These are phyloP conservation scores for Penicillium sumatraense DNA, from an alignment of 2,329 filamentous ascomycete genomes.

Conservation along the genomic window DNA sequence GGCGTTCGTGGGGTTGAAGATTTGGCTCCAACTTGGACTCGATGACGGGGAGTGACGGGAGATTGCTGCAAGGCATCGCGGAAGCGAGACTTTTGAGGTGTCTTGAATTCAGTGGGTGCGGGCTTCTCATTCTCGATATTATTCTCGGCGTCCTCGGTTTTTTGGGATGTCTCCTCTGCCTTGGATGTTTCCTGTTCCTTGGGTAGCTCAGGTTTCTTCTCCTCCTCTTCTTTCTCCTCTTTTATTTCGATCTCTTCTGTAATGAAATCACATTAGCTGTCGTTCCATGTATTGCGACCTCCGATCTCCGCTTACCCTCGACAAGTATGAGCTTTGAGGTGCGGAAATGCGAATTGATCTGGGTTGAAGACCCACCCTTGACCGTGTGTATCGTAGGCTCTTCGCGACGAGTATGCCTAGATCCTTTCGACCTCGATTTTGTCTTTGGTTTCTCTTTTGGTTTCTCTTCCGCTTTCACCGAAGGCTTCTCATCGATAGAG, in stretches of 20 bases:
- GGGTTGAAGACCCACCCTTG: conserved; percentile 50
- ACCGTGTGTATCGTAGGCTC: conserved; percentile 22
- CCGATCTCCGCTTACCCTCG: conserved; percentile 33
- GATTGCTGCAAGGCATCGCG: conserved; percentile 75
- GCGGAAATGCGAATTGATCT: conserved; percentile 51
- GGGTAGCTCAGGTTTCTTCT: not conserved
- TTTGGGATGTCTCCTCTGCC: conserved; percentile 3
- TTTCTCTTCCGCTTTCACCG: conserved; percentile 31
- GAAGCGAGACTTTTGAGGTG: conserved; percentile 61
- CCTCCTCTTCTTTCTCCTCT: not conserved
- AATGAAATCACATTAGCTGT: not conserved
- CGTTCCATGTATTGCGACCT: not conserved
- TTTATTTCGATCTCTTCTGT: not conserved
- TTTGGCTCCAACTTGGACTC: conserved; percentile 76
- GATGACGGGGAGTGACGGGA: conserved; percentile 80
- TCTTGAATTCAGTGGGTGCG: conserved; percentile 48
- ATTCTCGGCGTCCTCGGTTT: not conserved
- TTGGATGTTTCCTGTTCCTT: too few species aligned
- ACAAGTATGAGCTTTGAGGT: conserved; percentile 42
- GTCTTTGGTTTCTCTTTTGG: too few species aligned
- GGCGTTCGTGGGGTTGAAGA: conserved; percentile 79
- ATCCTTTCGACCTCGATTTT: too few species aligned
- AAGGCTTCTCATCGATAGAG: not conserved
- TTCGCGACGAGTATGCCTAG: conserved; percentile 54
- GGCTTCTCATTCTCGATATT: conserved; percentile 13